A percentile compares a stretch with the other conserved stretches of the same genome.
Evolutionary conservation across 129 eudicot species (phyloP).

Genomic region (Tagetes erecta): DNA sequence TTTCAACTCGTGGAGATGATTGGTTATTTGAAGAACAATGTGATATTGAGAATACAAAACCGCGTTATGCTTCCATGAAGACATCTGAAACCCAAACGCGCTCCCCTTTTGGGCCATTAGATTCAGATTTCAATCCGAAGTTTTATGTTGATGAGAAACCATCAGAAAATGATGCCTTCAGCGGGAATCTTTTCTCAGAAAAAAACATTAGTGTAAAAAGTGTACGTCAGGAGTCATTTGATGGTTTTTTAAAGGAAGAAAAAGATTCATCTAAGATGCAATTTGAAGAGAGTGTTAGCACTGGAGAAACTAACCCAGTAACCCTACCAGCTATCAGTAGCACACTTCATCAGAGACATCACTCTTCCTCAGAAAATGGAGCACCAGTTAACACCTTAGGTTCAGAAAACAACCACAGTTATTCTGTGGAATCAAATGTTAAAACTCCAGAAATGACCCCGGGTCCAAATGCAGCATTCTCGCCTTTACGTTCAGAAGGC

Average conservation of each 20-base stretch:
- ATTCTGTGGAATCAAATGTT: slow-evolving; percentile 32
- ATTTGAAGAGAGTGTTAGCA: slow-evolving; percentile 31
- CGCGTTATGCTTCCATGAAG: slow-evolving; percentile 29
- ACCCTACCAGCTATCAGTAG: slow-evolving; percentile 27
- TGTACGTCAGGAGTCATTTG: slow-evolving; percentile 23
- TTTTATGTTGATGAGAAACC: slow-evolving; percentile 24
- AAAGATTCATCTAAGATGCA: slow-evolving; percentile 16
- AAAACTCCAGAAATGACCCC: slow-evolving; percentile 41
- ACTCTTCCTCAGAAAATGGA: slow-evolving; percentile 44
- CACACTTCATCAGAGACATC: slow-evolving; percentile 37
- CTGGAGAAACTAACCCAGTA: slow-evolving; percentile 27
- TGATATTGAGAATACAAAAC: slow-evolving; percentile 17
- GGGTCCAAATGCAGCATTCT: slow-evolving; percentile 19
- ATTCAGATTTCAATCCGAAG: slow-evolving; percentile 22
- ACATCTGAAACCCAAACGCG: slow-evolving; percentile 31
- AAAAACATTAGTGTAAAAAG: slow-evolving; percentile 20
- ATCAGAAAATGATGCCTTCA: slow-evolving; percentile 29
- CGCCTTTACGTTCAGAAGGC: slow-evolving; percentile 41
- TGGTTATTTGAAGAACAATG: slow-evolving; percentile 34
- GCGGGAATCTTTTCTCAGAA: slow-evolving; percentile 32
- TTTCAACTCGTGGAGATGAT: slow-evolving; percentile 35
- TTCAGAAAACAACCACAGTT: slow-evolving; percentile 36
- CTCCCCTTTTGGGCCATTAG: slow-evolving; percentile 25
- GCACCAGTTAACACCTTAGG: slow-evolving; percentile 20
- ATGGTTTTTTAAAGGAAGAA: slow-evolving; percentile 27